phyloP scores from a whole-genome alignment of 768 basidiomycete species.

The Floccularia luteovirens region DNA sequence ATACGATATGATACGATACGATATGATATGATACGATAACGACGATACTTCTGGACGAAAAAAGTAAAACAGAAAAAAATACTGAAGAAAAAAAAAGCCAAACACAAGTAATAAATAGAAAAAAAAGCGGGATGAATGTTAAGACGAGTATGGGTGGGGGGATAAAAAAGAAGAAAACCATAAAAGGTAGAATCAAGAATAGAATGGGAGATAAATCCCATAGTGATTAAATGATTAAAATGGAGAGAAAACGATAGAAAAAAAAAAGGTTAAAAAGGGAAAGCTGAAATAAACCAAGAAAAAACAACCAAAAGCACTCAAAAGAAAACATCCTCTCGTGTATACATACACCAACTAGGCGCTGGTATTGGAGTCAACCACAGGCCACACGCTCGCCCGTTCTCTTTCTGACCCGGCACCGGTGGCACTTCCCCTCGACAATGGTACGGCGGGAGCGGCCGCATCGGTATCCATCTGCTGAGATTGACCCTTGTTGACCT shows the following conservation, averaged over 20 bases:
- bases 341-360: slow-evolving; percentile 10
- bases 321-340: slow-evolving; percentile 5
- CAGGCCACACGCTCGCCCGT: slow-evolving; percentile 22
- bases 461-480: slow-evolving; percentile 4
- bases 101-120: not conserved
- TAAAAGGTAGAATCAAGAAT: not conserved
- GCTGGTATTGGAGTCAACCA: slow-evolving; percentile 17
- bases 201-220: no score
- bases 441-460: slow-evolving; percentile 12
- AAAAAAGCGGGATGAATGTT: not conserved
- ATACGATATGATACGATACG: not conserved
- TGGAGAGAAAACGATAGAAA: slow-evolving; percentile 2
- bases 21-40: not conserved
- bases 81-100: not conserved
- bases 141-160: not conserved
- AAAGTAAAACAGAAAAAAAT: not conserved
- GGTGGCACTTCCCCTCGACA: slow-evolving; percentile 7
- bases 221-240: slow-evolving; percentile 1
- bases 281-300: slow-evolving; percentile 2
- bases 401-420: slow-evolving; percentile 14
- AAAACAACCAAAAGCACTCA: not conserved
- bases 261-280: slow-evolving; percentile 1
- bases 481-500: slow-evolving; percentile 2
- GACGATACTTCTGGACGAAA: not conserved
- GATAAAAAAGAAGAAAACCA: not conserved